Base-by-base conservation (phyloP, 2,329 filamentous ascomycete species). In the Drechmeria coniospora region DNA sequence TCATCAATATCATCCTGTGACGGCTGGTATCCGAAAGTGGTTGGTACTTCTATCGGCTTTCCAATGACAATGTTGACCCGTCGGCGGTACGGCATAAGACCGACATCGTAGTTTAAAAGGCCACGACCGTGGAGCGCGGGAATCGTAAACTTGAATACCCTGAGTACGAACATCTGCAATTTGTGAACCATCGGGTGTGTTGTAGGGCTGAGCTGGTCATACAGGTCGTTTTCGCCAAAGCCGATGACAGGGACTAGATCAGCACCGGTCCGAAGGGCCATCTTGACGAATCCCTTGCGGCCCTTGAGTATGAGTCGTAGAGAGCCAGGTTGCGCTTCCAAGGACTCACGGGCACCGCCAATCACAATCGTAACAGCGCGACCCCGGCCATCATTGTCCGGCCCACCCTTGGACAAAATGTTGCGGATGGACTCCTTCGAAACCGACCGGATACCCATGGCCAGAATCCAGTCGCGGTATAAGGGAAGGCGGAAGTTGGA, bases 61-160 rank as follows among this genome's bases (percentile, higher is more conserved):
- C 87, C 87, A 10, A 93, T 80, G 9, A 98, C 86, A 26, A 94
- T 72, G 46, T 95, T 90, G 33, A 98, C 61, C 8, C 83, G 77
- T 27, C 76, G 65, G 9, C 90, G 74, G 51, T 94, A 95, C 1
- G 90, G 90, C 81, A 95, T 84, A 43, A 95, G 59, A 4, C 90
- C 90, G 10, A 94, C 82, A 50, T 98, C 90, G 48, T 98, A 95
- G 53, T 98, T 98, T 57, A 95, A 93, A 22, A 95, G 76, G 9
- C 87, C 87, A 15, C 86, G 61, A 3, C 86, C 87, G 50, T 93
- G 84, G 43, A 94, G 79, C 16, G 92, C 67, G 1, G 90, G 86
- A 8, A 95, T 65, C 0, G 90, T 95, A 44, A 94, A 98, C 28
- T 92, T 92, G 62, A 92, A 74, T 5, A 79, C 61, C 40, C 78